A percentile compares a stretch with the other conserved stretches of the same genome.
Evolutionary conservation across 2,329 filamentous ascomycete species (phyloP).

Genomic region (Rhynchosporium secalis): DNA sequence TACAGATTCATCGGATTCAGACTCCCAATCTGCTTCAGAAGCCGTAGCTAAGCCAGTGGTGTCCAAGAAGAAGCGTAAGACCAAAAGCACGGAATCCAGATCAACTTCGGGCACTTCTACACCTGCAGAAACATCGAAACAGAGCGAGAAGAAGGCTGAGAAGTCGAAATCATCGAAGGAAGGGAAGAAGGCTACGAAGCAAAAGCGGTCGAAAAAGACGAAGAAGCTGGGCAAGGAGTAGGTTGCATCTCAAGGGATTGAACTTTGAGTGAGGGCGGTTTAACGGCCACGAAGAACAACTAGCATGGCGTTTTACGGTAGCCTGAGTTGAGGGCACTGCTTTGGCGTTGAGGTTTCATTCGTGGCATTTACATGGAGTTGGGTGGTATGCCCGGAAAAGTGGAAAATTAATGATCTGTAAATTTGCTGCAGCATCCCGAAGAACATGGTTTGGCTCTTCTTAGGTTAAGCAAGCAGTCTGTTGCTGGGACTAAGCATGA

Average conservation of each 20-base stretch:
- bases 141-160: slow-evolving; percentile 16
- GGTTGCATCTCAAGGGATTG: slow-evolving; percentile 14
- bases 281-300: not conserved
- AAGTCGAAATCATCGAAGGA: slow-evolving; percentile 16
- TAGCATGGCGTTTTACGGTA: slow-evolving; percentile 10
- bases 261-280: not conserved
- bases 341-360: slow-evolving; percentile 5
- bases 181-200: slow-evolving; percentile 18
- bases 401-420: not conserved
- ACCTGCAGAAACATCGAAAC: slow-evolving; percentile 20
- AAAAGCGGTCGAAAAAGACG: slow-evolving; percentile 8
- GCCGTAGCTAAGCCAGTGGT: slow-evolving; percentile 5
- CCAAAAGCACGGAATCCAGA: slow-evolving; percentile 28
- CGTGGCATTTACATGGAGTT: slow-evolving; percentile 11
- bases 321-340: not conserved
- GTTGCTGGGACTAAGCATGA: too few species aligned
- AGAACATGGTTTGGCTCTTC: not conserved
- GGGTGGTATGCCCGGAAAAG: not conserved
- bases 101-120: slow-evolving; percentile 23
- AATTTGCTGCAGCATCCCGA: not conserved
- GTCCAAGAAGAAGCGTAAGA: slow-evolving; percentile 38
- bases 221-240: slow-evolving; percentile 15
- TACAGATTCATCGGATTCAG: slow-evolving; percentile 27
- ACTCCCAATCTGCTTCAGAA: slow-evolving; percentile 22
- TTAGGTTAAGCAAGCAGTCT: not conserved